A percentile compares a stretch with the other conserved stretches of the same genome.
These are phyloP conservation scores for Colletotrichum abscissum DNA, from an alignment of 2,329 filamentous ascomycete species.

Conservation along the genomic window DNA sequence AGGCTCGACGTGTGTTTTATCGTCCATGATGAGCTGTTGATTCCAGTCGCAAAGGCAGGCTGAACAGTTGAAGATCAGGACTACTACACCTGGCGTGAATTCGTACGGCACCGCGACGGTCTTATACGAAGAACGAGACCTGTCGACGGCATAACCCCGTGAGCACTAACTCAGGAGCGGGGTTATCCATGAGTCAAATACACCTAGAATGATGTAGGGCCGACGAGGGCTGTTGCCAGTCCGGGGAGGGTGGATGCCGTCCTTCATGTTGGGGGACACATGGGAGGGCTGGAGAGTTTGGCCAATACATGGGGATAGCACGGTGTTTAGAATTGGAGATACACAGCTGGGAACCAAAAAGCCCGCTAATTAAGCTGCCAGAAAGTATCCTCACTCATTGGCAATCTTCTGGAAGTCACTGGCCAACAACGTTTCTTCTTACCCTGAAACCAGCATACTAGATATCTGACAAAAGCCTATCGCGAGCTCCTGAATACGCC, in stretches of 20 bases:
- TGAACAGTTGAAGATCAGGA: background rate
- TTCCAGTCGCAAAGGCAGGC: background rate
- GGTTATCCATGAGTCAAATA: conserved; percentile 27
- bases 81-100: too few relatives aligned
- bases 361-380: background rate
- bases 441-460: too few relatives aligned
- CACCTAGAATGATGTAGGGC: background rate
- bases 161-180: conserved; percentile 12
- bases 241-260: background rate
- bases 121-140: conserved; percentile 1
- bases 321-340: background rate
- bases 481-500: background rate
- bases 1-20: conserved; percentile 18
- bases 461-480: background rate
- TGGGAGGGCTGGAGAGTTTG: background rate
- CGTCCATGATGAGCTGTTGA: conserved; percentile 12
- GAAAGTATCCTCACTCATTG: background rate
- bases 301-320: conserved; percentile 3
- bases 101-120: background rate
- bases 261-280: background rate
- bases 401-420: background rate
- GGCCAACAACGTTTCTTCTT: background rate
- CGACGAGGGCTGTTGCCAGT: background rate
- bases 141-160: background rate
- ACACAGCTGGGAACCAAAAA: background rate